A percentile compares a stretch with the other conserved stretches of the same genome.
Evolutionary conservation across 2,329 filamentous ascomycete genomes (phyloP).

Genomic region (Nothophaeocryptopus gaeumannii): DNA sequence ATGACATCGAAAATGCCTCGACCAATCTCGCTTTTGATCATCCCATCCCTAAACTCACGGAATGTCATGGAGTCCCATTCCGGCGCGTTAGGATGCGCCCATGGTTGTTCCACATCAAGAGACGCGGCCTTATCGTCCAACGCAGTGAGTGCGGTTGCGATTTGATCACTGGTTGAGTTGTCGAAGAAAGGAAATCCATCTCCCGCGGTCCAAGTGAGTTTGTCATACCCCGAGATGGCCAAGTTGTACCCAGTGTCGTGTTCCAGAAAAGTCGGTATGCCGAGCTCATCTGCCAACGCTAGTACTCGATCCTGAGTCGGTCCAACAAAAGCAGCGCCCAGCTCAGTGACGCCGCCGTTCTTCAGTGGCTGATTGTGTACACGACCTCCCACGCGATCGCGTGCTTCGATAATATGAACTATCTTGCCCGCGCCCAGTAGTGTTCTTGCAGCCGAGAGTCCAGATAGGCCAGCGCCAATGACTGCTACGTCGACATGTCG

Average conservation of each 20-base stretch:
- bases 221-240: not conserved
- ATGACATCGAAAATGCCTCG: slow-evolving; percentile 1
- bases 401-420: slow-evolving; percentile 28
- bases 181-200: no score
- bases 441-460: slow-evolving; percentile 25
- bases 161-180: not conserved
- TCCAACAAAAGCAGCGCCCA: slow-evolving; percentile 30
- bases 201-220: no score
- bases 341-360: slow-evolving; percentile 24
- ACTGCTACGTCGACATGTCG: not conserved
- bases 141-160: not conserved
- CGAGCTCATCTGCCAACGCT: slow-evolving; percentile 22
- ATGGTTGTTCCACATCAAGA: slow-evolving; percentile 7
- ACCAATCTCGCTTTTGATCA: not conserved
- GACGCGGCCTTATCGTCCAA: slow-evolving; percentile 4
- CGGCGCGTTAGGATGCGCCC: slow-evolving; percentile 8
- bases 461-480: slow-evolving; percentile 28
- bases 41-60: not conserved
- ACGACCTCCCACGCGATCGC: slow-evolving; percentile 29
- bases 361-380: slow-evolving; percentile 21
- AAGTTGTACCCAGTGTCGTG: slow-evolving; percentile 18
- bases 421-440: slow-evolving; percentile 22
- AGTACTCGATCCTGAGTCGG: slow-evolving; percentile 28
- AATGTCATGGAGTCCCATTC: slow-evolving; percentile 13
- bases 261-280: slow-evolving; percentile 20